A percentile compares a stretch with the other conserved stretches of the same genome.
phyloP scores from a whole-genome alignment of 805 yeast genomes.

The Candida andamanensis region DNA sequence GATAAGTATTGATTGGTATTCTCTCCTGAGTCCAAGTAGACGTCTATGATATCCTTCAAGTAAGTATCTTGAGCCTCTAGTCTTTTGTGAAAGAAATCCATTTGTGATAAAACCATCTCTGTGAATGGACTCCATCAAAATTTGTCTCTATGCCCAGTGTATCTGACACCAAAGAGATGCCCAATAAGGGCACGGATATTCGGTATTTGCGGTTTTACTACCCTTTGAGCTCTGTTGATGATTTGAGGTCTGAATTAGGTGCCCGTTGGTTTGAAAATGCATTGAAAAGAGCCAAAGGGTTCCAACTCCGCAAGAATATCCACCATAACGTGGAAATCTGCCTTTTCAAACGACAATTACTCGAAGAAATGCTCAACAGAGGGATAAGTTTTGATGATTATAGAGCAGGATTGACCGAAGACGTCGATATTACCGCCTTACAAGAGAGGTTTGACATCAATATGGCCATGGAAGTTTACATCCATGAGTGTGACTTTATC shows the following conservation, averaged over 20 bases:
- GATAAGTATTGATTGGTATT: background rate
- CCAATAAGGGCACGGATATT: conserved; percentile 3
- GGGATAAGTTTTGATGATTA: conserved; percentile 10
- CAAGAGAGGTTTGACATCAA: conserved; percentile 5
- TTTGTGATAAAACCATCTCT: no score
- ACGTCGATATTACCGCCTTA: background rate
- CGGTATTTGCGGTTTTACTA: conserved; percentile 6
- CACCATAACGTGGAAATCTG: no score
- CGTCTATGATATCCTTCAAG: conserved; percentile 4
- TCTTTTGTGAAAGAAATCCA: background rate
- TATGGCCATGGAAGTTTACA: conserved; percentile 1
- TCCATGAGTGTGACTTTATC: conserved; percentile 12
- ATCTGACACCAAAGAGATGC: no score
- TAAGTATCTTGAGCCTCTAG: conserved; percentile 1
- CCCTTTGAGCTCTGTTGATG: conserved; percentile 9
- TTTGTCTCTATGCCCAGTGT: no score
- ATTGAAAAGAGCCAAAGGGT: no score
- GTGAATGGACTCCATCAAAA: no score
- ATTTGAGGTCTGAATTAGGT: no score
- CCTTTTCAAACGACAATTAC: conserved; percentile 9
- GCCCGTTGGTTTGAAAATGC: no score
- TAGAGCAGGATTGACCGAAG: background rate
- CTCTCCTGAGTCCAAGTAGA: conserved; percentile 1
- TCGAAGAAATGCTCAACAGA: conserved; percentile 3
- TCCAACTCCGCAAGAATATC: no score